A percentile compares a stretch with the other conserved stretches of the same genome.
phyloP scores from a whole-genome alignment of 306 rosid genomes.

The Pachyrhizus erosus region DNA sequence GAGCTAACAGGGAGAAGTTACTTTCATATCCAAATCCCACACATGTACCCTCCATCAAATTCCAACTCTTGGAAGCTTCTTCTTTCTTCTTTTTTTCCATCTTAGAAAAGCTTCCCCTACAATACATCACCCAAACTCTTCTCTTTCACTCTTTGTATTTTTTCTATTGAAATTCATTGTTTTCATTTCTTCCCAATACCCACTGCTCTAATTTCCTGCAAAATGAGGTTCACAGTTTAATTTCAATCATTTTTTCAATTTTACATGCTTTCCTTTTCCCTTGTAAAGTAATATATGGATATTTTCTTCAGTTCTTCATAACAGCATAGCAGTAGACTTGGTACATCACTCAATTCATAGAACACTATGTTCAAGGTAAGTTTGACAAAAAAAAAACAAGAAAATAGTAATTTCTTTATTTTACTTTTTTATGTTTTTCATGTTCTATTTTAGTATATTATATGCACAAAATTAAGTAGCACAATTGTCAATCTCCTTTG shows the following conservation, averaged over 20 bases:
- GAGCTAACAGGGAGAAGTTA: neutral
- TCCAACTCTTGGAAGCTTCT: neutral
- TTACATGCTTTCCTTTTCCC: neutral
- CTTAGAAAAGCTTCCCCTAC: neutral
- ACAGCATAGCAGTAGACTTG: slow-evolving; percentile 9
- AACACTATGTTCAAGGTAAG: neutral
- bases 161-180: neutral
- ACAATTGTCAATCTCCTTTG: neutral
- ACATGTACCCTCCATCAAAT: neutral
- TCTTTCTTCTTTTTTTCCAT: neutral
- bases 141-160: neutral
- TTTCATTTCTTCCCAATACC: slow-evolving; percentile 8
- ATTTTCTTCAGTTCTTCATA: neutral
- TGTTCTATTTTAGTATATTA: neutral
- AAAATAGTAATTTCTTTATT: no score
- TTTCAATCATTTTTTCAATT: slow-evolving; percentile 1
- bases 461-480: slow-evolving; percentile 1
- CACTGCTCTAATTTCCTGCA: neutral
- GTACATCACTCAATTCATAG: slow-evolving; percentile 2
- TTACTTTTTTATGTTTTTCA: neutral
- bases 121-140: neutral
- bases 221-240: neutral
- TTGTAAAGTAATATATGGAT: neutral
- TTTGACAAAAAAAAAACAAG: no score
- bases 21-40: slow-evolving; percentile 1